A percentile compares a stretch with the other conserved stretches of the same genome.
Evolutionary conservation across 352 stramenopile species (phyloP).

Genomic region (Plasmopara muralis): DNA sequence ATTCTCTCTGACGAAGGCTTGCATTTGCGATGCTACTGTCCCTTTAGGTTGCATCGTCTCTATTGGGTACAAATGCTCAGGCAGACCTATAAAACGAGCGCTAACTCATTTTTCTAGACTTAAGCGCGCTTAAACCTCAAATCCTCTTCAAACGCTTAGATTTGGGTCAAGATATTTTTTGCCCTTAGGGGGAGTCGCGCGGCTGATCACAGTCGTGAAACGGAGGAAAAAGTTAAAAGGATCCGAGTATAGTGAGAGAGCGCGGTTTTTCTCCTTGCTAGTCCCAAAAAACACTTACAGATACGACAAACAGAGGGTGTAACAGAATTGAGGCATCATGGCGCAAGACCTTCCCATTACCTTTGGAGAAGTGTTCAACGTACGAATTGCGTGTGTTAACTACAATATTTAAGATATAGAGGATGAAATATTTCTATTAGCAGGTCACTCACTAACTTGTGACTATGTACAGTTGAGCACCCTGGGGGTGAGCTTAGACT

Average conservation of each 20-base stretch:
- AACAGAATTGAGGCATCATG: constrained; percentile 32
- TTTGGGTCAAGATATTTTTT: constrained; percentile 20
- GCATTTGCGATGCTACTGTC: background rate
- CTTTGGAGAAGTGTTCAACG: constrained; percentile 86
- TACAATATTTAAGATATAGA: no score
- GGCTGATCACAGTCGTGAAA: constrained; percentile 65
- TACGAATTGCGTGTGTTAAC: constrained; percentile 26
- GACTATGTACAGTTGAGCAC: constrained; percentile 56
- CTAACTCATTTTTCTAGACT: background rate
- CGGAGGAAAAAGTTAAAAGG: constrained; percentile 41
- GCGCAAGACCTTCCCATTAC: constrained; percentile 86
- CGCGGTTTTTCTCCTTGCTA: constrained; percentile 14
- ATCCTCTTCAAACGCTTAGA: constrained; percentile 16
- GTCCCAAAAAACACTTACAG: constrained; percentile 21
- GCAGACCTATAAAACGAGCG: no score
- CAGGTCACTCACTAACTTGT: constrained; percentile 10
- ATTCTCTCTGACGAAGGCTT: background rate
- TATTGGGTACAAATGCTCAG: background rate
- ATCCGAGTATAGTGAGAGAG: constrained; percentile 18
- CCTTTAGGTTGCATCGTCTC: background rate
- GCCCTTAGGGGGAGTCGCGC: constrained; percentile 17
- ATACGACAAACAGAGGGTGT: constrained; percentile 7
- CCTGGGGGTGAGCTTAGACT: constrained; percentile 85
- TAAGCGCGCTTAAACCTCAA: constrained; percentile 26
- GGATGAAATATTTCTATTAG: no score